Base-by-base conservation (phyloP, 805 yeast species). In the Cyberlindnera americana region DNA sequence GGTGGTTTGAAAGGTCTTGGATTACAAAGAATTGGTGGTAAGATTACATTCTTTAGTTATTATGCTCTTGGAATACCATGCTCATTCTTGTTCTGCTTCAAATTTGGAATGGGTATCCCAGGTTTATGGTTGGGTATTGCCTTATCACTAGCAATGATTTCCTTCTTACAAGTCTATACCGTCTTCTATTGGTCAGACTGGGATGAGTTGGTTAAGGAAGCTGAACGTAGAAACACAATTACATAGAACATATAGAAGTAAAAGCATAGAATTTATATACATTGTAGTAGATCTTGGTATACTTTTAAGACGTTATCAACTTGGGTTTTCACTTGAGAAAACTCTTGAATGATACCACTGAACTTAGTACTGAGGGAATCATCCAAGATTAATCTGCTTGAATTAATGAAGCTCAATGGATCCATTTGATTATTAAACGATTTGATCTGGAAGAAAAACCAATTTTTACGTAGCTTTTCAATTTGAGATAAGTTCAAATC, bases 1-100 rank as follows among this genome's bases (percentile, higher is more conserved):
- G 90, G 96, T 1, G 70, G 89, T 18, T 66, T 89, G 44, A 69
- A 95, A 46, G 95, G 95, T 17, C 95, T 85, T 61, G 95, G 96
- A 6, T 70, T 84, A 53, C 95, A 88, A 59, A 71, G 75, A 32
- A 67, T 85, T 30, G 96, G 95, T 0, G 83, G 93, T 8, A 66
- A 71, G 35, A 67, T 87, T 35, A 85, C 81, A 54, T 60, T 88
- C 49, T 60, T 74, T 6, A 73, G 81, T 12, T 89, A 86, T 62
- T 88, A 88, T 52, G 51, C 73, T 5, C 57, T 87, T 38, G 95
- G 93, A 10, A 64, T 86, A 14, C 95, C 95, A 1, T 44, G 81
- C 10, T 82, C 81, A 44, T 58, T 74, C 19, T 43, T 57, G 6
- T 61, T 85, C 29, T 81, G 86, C 9, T 83, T 82, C 61, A 59